Conservation (phyloP, 139 green algal genomes). For the Volvox reticuliferus region DNA sequence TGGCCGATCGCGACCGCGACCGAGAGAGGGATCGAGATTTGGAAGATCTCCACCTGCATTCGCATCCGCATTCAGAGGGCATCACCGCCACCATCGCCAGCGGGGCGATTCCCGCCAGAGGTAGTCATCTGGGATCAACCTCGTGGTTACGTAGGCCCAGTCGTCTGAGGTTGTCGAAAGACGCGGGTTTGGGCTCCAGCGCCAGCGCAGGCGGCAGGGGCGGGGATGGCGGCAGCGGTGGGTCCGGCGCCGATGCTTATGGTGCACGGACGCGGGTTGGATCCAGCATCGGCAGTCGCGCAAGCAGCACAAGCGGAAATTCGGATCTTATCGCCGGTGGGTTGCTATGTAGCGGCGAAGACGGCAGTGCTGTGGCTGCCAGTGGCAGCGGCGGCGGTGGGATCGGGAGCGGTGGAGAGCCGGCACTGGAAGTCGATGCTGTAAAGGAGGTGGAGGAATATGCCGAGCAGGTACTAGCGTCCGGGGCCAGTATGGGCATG, state of each 20-base stretch:
- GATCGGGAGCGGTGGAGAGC: background rate
- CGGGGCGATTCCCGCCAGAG: background rate
- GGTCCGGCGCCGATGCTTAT: background rate
- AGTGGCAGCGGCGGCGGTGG: background rate
- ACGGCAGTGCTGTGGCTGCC: background rate
- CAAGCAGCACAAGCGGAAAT: background rate
- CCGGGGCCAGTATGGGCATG: background rate
- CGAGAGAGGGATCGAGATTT: background rate
- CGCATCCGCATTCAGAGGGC: background rate
- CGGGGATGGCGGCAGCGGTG: background rate
- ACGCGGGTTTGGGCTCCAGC: background rate
- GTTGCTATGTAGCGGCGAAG: background rate
- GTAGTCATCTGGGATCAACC: background rate
- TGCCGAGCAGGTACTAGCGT: background rate
- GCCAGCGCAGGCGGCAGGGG: background rate
- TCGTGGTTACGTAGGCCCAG: background rate
- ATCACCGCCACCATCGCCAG: background rate
- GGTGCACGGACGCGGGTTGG: too few species aligned
- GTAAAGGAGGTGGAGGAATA: background rate
- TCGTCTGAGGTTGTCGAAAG: background rate
- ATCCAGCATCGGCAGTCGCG: background rate
- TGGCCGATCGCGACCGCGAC: background rate
- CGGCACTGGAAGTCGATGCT: too few species aligned
- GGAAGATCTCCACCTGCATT: background rate
- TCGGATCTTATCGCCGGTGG: background rate